phyloP scores from a whole-genome alignment of 805 yeast species.

The Maudiozyma bulderi region DNA sequence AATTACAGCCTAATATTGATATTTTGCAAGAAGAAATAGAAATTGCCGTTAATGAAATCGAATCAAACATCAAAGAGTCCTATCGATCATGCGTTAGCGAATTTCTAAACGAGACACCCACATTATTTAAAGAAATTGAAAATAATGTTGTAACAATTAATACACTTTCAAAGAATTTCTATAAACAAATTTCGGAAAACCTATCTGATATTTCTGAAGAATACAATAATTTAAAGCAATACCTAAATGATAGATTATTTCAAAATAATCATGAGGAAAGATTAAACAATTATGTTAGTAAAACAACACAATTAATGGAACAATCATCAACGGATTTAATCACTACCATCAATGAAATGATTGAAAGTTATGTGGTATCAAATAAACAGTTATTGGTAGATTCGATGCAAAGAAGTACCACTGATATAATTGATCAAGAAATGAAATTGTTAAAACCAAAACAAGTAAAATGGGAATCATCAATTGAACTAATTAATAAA shows the following conservation, averaged over 20 bases:
- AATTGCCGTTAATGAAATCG: conserved; percentile 10
- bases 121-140: conserved; percentile 11
- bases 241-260: conserved; percentile 23
- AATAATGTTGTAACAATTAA: conserved; percentile 15
- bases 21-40: conserved; percentile 13
- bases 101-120: conserved; percentile 18
- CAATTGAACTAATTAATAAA: conserved; percentile 25
- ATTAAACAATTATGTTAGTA: conserved; percentile 17
- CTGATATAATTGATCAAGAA: conserved; percentile 24
- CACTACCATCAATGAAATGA: conserved; percentile 13
- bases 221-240: conserved; percentile 24
- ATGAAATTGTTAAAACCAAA: conserved; percentile 23
- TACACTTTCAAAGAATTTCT: conserved; percentile 10
- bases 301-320: conserved; percentile 18
- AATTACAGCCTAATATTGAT: conserved; percentile 13
- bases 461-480: conserved; percentile 23
- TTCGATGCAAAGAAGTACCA: conserved; percentile 21
- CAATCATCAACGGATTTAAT: conserved; percentile 16
- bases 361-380: conserved; percentile 16
- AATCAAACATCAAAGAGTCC: conserved; percentile 13
- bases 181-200: conserved; percentile 16
- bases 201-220: conserved; percentile 27
- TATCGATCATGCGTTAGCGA: conserved; percentile 19
- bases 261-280: conserved; percentile 22
- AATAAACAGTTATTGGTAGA: conserved; percentile 19